Evolutionary conservation across 192 early-diverging fungal species (phyloP).

Genomic region (Coemansia sp.): DNA sequence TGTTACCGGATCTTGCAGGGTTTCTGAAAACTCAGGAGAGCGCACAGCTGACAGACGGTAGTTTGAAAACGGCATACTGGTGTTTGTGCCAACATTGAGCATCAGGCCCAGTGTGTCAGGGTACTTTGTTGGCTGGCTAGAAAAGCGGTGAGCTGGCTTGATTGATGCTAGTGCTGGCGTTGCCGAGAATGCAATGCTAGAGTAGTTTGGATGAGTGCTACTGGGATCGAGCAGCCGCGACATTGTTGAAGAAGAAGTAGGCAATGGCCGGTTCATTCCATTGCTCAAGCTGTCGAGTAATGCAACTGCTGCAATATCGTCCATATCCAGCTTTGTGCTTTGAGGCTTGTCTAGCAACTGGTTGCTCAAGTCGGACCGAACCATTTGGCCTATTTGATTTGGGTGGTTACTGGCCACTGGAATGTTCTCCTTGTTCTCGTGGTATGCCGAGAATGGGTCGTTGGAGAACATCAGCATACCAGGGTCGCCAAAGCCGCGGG

Average conservation of each 20-base stretch:
- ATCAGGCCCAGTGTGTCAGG: background rate
- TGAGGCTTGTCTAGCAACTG: background rate
- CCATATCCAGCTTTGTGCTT: constrained; percentile 20
- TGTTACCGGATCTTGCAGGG: background rate
- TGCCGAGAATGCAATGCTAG: constrained; percentile 1
- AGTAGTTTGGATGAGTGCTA: background rate
- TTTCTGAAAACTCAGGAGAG: constrained; percentile 7
- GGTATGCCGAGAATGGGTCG: constrained; percentile 22
- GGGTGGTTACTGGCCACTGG: background rate
- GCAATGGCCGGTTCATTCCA: background rate
- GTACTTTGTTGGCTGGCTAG: background rate
- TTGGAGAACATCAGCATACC: constrained; percentile 18
- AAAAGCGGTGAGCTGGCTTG: constrained; percentile 1
- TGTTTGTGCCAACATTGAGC: too few species aligned
- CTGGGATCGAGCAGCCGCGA: background rate
- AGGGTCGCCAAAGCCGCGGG: background rate
- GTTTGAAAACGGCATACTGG: constrained; percentile 20
- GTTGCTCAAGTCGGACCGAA: constrained; percentile 3
- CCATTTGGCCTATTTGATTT: constrained; percentile 1
- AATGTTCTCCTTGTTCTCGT: constrained; percentile 27
- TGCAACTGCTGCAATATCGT: constrained; percentile 52
- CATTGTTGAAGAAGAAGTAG: constrained; percentile 9
- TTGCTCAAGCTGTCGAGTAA: constrained; percentile 48
- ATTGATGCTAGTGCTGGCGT: constrained; percentile 1
- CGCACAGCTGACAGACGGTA: constrained; percentile 31